phyloP scores from a whole-genome alignment of 2,329 filamentous ascomycete genomes.

The Chaetomiaceae sp. region DNA sequence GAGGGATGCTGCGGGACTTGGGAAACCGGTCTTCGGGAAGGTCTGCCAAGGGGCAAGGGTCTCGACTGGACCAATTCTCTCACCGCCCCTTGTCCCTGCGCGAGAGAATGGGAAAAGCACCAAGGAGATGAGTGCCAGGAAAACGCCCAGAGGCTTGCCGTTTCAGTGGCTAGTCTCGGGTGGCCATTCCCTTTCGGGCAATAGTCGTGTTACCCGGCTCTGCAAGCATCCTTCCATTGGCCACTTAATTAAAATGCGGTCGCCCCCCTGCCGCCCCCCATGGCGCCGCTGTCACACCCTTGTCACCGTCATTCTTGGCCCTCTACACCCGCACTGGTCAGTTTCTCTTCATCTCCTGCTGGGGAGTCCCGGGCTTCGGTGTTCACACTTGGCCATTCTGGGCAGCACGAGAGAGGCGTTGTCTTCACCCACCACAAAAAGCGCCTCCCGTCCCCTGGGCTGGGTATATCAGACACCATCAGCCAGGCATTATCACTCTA shows the following conservation, averaged over 20 bases:
- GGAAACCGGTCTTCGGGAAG: slow-evolving; percentile 17
- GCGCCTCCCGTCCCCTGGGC: slow-evolving; percentile 1
- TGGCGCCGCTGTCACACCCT: slow-evolving; percentile 35
- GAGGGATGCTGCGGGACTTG: background rate
- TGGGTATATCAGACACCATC: slow-evolving; percentile 30
- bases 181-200: slow-evolving; percentile 48
- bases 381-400: background rate
- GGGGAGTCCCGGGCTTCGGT: slow-evolving; percentile 4
- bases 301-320: slow-evolving; percentile 34
- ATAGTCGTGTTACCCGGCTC: slow-evolving; percentile 39
- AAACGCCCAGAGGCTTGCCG: slow-evolving; percentile 17
- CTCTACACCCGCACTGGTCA: slow-evolving; percentile 31
- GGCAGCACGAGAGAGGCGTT: slow-evolving; percentile 7
- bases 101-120: slow-evolving; percentile 6
- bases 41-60: slow-evolving; percentile 21
- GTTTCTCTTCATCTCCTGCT: slow-evolving; percentile 25
- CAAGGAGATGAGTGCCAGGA: slow-evolving; percentile 15
- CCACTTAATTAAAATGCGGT: slow-evolving; percentile 48
- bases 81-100: slow-evolving; percentile 28
- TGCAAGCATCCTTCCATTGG: slow-evolving; percentile 42
- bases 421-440: slow-evolving; percentile 4
- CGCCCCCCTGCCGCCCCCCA: slow-evolving; percentile 35
- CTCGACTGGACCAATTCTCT: slow-evolving; percentile 16
- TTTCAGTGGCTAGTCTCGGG: slow-evolving; percentile 41
- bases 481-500: slow-evolving; percentile 26